Percentiles rank a stretch among this genome's conserved stretches.
These are phyloP conservation scores for Macrolepiota fuliginosa DNA, from an alignment of 768 basidiomycete genomes.

Conservation along the genomic window DNA sequence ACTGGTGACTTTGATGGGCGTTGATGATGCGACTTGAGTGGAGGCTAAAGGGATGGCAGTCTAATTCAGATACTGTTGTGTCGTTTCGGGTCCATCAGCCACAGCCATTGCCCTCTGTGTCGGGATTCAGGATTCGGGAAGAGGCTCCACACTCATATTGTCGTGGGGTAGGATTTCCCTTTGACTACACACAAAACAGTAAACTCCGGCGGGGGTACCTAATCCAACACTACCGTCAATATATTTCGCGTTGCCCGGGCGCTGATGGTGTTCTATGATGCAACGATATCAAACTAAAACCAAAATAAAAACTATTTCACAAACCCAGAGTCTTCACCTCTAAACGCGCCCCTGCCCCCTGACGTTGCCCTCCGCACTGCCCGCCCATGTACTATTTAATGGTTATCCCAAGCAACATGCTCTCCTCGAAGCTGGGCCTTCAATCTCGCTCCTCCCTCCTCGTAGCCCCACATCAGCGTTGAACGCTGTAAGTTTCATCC, in stretches of 20 bases:
- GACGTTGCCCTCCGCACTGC: background rate
- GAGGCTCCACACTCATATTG: background rate
- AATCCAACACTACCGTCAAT: background rate
- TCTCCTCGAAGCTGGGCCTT: conserved; percentile 4
- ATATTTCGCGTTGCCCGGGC: no score
- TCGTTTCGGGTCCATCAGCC: background rate
- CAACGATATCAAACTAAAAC: background rate
- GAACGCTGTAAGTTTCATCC: background rate
- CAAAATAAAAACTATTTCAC: background rate
- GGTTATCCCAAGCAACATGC: background rate
- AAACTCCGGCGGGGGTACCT: background rate
- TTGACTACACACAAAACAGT: background rate
- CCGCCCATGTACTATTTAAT: background rate
- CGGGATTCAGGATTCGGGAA: no score
- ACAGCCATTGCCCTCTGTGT: background rate
- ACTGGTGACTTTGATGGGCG: background rate
- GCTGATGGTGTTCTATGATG: background rate
- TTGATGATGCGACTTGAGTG: background rate
- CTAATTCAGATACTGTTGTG: background rate
- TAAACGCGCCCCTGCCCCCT: background rate
- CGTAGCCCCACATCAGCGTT: background rate
- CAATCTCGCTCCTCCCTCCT: background rate
- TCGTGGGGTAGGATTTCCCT: background rate
- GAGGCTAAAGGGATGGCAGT: background rate
- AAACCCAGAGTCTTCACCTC: background rate